Evolutionary conservation across 106 monocot species (phyloP).

Genomic region (Allium cepa): DNA sequence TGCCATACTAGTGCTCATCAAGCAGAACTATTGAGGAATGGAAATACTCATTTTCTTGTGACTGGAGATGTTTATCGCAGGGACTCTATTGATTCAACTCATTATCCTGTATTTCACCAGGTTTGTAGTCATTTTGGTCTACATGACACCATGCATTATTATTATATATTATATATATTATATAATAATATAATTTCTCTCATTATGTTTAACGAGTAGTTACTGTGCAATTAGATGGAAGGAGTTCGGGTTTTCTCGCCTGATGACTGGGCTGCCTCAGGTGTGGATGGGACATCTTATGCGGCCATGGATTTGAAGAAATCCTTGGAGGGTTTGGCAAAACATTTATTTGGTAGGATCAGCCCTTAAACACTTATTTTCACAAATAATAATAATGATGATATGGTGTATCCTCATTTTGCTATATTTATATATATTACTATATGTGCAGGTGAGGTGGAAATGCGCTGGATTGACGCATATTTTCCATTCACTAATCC

Average conservation of each 20-base stretch:
- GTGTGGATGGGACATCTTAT: conserved; percentile 73
- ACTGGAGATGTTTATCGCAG: conserved; percentile 98
- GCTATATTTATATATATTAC: background rate
- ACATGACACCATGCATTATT: too few relatives aligned
- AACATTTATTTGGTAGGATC: conserved; percentile 80
- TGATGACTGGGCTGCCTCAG: conserved; percentile 68
- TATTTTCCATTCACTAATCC: conserved; percentile 99
- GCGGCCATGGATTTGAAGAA: conserved; percentile 81
- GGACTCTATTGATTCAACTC: conserved; percentile 91
- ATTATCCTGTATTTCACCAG: conserved; percentile 99
- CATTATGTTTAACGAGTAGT: too few relatives aligned
- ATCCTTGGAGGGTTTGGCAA: conserved; percentile 86
- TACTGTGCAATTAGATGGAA: conserved; percentile 70
- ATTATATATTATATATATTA: too few relatives aligned
- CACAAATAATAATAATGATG: background rate
- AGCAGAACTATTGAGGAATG: conserved; percentile 70
- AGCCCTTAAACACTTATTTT: background rate
- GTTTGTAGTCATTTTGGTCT: conserved; percentile 15
- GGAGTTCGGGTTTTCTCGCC: conserved; percentile 82
- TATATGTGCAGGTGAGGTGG: conserved; percentile 70
- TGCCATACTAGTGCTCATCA: conserved; percentile 99
- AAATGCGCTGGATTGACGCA: conserved; percentile 99
- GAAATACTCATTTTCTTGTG: conserved; percentile 82
- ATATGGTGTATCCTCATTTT: background rate
- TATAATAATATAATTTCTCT: too few relatives aligned